Conservation (phyloP, 2,329 filamentous ascomycete species). For the Penicillium paneum region DNA sequence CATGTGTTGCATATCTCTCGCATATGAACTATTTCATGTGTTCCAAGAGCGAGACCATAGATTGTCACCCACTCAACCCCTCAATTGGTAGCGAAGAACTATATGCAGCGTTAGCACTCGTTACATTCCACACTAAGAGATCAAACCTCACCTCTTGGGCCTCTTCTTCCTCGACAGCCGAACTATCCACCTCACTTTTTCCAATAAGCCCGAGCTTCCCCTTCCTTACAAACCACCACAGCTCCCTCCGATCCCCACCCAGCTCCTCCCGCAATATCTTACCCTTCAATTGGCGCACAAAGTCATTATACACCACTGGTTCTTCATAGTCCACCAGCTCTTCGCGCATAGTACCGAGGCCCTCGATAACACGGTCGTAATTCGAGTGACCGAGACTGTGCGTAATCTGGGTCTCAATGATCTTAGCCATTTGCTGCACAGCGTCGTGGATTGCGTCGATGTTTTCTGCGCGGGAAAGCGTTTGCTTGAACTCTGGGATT, state of each 20-base stretch:
- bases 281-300: slow-evolving; percentile 68
- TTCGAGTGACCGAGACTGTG: slow-evolving; percentile 71
- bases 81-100: slow-evolving; percentile 7
- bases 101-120: background rate
- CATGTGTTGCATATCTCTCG: background rate
- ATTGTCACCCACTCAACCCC: background rate
- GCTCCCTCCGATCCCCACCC: slow-evolving; percentile 72
- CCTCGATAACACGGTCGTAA: slow-evolving; percentile 73
- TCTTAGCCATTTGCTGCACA: slow-evolving; percentile 68
- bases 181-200: slow-evolving; percentile 58
- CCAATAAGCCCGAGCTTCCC: slow-evolving; percentile 72
- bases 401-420: slow-evolving; percentile 66
- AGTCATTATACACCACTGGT: slow-evolving; percentile 71
- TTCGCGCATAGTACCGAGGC: slow-evolving; percentile 72
- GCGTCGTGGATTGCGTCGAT: slow-evolving; percentile 63
- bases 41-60: background rate
- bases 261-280: slow-evolving; percentile 67
- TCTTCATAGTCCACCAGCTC: slow-evolving; percentile 73
- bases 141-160: slow-evolving; percentile 54
- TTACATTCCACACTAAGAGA: background rate
- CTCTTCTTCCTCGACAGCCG: slow-evolving; percentile 66
- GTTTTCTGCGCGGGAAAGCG: slow-evolving; percentile 60
- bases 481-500: slow-evolving; percentile 85
- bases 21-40: background rate
- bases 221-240: slow-evolving; percentile 73